Evolutionary conservation across 2,329 filamentous ascomycete species (phyloP).

Genomic region (Aspergillus puulaauensis): DNA sequence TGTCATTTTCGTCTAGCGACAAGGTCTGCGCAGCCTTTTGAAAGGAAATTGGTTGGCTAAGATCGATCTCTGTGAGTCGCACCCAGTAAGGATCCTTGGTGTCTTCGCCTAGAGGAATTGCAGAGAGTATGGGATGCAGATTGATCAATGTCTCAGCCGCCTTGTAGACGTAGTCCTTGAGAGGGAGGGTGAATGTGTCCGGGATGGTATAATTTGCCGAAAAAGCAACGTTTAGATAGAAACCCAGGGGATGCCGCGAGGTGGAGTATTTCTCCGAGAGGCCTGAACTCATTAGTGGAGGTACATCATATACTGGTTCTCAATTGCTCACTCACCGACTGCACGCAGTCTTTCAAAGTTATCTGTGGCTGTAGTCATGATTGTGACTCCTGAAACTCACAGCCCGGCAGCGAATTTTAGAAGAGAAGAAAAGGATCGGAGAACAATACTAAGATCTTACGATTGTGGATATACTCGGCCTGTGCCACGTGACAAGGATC

Average conservation of each 20-base stretch:
- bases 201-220: constrained; percentile 39
- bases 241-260: constrained; percentile 41
- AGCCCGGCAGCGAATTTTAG: neutral
- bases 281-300: constrained; percentile 26
- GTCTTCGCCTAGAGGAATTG: constrained; percentile 43
- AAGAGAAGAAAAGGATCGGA: neutral
- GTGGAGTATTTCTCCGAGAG: constrained; percentile 47
- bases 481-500: neutral
- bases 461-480: neutral
- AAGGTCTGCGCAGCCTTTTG: constrained; percentile 22
- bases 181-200: constrained; percentile 18
- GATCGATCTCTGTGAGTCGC: constrained; percentile 44
- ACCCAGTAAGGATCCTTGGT: constrained; percentile 44
- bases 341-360: constrained; percentile 41
- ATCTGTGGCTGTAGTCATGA: constrained; percentile 56
- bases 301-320: neutral
- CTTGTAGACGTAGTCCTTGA: constrained; percentile 36
- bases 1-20: constrained; percentile 29
- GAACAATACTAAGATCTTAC: neutral
- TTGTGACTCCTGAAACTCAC: neutral
- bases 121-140: constrained; percentile 45
- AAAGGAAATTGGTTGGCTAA: constrained; percentile 40
- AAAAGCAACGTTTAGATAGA: constrained; percentile 47
- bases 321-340: constrained; percentile 25
- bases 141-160: constrained; percentile 38